Evolutionary conservation across 2,329 filamentous ascomycete genomes (phyloP), one percentile per base, ranked within the genome.

Genomic region (Hysterium pulicare): DNA sequence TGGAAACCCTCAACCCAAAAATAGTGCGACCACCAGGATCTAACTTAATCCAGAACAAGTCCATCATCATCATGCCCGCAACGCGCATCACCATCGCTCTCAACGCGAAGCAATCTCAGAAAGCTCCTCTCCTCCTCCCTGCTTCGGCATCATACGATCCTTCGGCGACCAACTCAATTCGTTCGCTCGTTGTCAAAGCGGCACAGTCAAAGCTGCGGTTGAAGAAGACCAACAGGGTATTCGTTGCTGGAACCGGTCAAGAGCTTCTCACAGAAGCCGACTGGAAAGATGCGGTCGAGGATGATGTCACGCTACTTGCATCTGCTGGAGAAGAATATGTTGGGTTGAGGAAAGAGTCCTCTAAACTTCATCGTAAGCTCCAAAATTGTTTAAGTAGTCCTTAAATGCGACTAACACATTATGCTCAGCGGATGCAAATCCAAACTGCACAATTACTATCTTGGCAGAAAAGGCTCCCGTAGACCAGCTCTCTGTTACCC

Each of bases 281-380:
- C 20, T 67, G 60, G 61, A 51, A 48, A 33, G 40, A 26, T 23
- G 48, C 41, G 9, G 23, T 59, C 7, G 47, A 43, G 19, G 45
- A 62, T 34, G 60, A 67, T 42, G 41, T 57, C 11, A 46, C 54
- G 3, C 40, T 67, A 16, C 50, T 64, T 6, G 47, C 62, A 2
- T 62, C 57, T 21, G 49, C 50, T n/a, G 59, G 61, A 20, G 62
- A 66, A 36, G 57, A 62, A 7, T 62, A 60, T 46, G 51, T 66
- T 16, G 62, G 62, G 2, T 45, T 51, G 9, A 57, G 46, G 41
- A 57, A 50, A 30, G 54, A 54, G 33, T 38, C 20, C 5, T 36
- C 21, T n/a, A n/a, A n/a, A n/a, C n/a, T n/a, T n/a, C n/a, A n/a
- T n/a, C n/a, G n/a, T 1, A 33, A 42, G 6, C 47, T 56, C 45